These are phyloP conservation scores for Salix viminalis DNA, from an alignment of 345 rosid genomes.

Conservation along the genomic window DNA sequence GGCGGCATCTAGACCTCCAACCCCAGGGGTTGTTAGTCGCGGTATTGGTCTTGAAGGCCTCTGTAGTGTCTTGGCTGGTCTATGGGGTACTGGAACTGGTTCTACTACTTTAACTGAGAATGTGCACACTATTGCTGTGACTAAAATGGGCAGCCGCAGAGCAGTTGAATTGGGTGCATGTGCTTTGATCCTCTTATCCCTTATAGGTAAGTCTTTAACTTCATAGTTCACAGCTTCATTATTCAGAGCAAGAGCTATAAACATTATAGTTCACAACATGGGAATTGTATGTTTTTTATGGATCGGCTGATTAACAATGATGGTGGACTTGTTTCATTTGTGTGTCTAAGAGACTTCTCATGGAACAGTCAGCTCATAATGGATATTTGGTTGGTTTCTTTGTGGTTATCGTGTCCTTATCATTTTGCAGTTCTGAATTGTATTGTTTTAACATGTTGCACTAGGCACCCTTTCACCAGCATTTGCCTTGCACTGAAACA, in stretches of 20 bases:
- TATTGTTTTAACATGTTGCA: neutral
- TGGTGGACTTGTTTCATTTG: neutral
- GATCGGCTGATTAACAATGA: neutral
- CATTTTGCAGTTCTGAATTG: neutral
- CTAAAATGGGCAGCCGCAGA: constrained; percentile 98
- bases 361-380: neutral
- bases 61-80: constrained; percentile 86
- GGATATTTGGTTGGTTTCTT: neutral
- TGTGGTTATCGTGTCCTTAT: neutral
- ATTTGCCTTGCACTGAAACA: neutral
- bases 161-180: constrained; percentile 84
- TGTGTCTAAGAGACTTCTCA: neutral
- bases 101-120: constrained; percentile 92
- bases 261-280: neutral
- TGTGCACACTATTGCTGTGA: constrained; percentile 95
- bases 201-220: constrained; percentile 58
- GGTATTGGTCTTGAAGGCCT: constrained; percentile 97
- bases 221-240: neutral
- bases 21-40: constrained; percentile 82
- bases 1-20: constrained; percentile 93
- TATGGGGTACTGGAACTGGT: constrained; percentile 98
- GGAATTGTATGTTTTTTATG: neutral
- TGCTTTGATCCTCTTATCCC: constrained; percentile 65
- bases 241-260: neutral
- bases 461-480: neutral